phyloP scores from a whole-genome alignment of 2,329 filamentous ascomycete species.

The Cercospora zeina region DNA sequence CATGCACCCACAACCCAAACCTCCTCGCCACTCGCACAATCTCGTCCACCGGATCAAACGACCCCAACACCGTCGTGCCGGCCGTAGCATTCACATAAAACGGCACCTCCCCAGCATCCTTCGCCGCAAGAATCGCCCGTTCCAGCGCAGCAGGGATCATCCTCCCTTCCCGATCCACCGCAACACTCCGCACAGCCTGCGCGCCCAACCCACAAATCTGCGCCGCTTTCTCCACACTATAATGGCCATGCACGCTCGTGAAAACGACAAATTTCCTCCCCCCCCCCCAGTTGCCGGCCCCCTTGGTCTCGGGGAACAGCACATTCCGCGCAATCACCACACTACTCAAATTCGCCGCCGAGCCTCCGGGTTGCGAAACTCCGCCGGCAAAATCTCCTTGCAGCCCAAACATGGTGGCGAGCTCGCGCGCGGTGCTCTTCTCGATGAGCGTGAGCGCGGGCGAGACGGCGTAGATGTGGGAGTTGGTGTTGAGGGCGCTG shows the following conservation, averaged over 20 bases:
- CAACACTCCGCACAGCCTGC: conserved; percentile 68
- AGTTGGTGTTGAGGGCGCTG: conserved; percentile 85
- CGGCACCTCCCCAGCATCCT: conserved; percentile 70
- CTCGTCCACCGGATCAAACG: conserved; percentile 75
- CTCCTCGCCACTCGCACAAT: conserved; percentile 70
- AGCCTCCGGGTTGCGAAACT: conserved; percentile 76
- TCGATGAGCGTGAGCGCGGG: conserved; percentile 85
- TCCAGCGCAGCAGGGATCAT: conserved; percentile 71
- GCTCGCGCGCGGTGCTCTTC: conserved; percentile 71
- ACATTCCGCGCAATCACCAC: conserved; percentile 86
- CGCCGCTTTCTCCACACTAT: conserved; percentile 92
- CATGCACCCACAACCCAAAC: conserved; percentile 82
- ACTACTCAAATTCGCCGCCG: conserved; percentile 79
- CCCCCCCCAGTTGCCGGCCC: conserved; percentile 63
- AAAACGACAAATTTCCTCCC: conserved; percentile 73
- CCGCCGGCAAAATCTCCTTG: conserved; percentile 67
- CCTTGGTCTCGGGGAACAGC: conserved; percentile 76
- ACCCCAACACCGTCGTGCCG: conserved; percentile 88
- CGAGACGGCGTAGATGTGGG: conserved; percentile 92
- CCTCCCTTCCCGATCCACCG: conserved; percentile 69
- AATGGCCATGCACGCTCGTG: conserved; percentile 87
- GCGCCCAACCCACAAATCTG: conserved; percentile 83
- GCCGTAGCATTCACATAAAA: conserved; percentile 96
- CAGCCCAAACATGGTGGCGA: conserved; percentile 78
- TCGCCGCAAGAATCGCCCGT: conserved; percentile 61